Evolutionary conservation across 2,329 filamentous ascomycete species (phyloP), one percentile per base, ranked within the genome.

Genomic region (Cladosporium sp.): DNA sequence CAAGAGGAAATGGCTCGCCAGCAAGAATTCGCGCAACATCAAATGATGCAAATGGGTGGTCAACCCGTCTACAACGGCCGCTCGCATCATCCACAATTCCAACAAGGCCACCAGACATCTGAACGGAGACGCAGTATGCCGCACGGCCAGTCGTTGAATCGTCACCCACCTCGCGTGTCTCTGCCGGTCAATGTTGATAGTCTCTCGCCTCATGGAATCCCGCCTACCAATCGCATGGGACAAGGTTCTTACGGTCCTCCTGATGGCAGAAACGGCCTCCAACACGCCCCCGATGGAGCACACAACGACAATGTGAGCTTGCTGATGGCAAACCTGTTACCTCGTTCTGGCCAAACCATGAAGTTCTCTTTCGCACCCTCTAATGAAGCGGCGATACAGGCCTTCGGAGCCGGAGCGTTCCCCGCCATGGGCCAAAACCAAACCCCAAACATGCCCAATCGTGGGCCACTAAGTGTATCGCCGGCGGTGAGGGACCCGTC

Each of bases 361-460:
- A 62, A 59, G 38, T 62, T 63, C 51, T 62, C 59, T 8, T 63
- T 64, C 52, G 52, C 59, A 16, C 57, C 58, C 15, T 16, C 52
- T 7, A 57, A 50, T 43, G 50, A 42, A n/a, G 50, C 54, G 8
- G 58, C 57, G n/a, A 11, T 56, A 11, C 41, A 54, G 35, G 53
- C 52, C 6, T 62, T 58, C 27, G 61, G 59, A 4, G 30, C 55
- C 2, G 49, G 53, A 8, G 55, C 58, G 5, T 61, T 61, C 39
- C 59, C 61, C 3, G 18, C 40, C 11, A 19, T 22, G 1, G 29
- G 20, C 25, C 38, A 42, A 15, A 18, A 16, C 2, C 33, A 39
- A 22, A 25, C 40, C 19, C 18, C 40, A 7, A 45, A n/a, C 29
- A 12, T 42, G 1, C 46, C 46, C 13, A 40, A 30, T 11, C 46